Base-by-base conservation (phyloP, 257 asterid species). In the Misopates orontium region DNA sequence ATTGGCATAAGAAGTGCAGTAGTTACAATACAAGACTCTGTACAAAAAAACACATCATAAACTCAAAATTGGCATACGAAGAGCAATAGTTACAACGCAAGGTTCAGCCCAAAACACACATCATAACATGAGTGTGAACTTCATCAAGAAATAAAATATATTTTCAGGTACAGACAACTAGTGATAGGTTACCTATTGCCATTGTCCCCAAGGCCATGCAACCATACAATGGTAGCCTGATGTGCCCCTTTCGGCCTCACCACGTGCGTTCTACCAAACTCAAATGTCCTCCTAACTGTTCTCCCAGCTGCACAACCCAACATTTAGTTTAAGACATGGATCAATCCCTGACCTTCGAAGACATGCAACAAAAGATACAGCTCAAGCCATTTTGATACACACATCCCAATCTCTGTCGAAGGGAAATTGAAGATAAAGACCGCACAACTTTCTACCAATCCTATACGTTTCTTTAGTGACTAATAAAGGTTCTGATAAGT, bases 171-270 rank as follows among this genome's bases (percentile, higher is more conserved):
- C 57, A 62, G 39, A 22, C n/a, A n/a, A n/a, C 36, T 4, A 55
- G 40, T 41, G 31, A 56, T 50, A 39, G 54, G 31, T 74, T 82
- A 89, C 96, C 96, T 83, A 42, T 79, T 79, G 50, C 97, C 95
- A 44, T 82, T 83, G 78, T 90, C 95, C 16, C 97, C 97, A 76
- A 90, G 94, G 52, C 97, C 97, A 64, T 90, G 97, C 73, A 90
- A 67, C 97, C 91, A 87, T 39, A 90, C 95, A 77, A 90, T 70
- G 31, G 97, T 87, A 50, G 97, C 91, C 78, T 87, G 91, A 80
- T 90, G 95, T 77, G 80, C 79, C 51, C 91, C 94, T 81, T 90
- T 83, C 42, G 95, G 95, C 83, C 76, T 80, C 76, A 90, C 91
- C 68, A 90, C 97, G 59, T 80, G 75, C 16, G 97, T 85, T 75